Evolutionary conservation across 1,284 basidiomycete species (phyloP), one percentile per base, ranked within the genome.

Genomic region (Austroboletus rostrupii): DNA sequence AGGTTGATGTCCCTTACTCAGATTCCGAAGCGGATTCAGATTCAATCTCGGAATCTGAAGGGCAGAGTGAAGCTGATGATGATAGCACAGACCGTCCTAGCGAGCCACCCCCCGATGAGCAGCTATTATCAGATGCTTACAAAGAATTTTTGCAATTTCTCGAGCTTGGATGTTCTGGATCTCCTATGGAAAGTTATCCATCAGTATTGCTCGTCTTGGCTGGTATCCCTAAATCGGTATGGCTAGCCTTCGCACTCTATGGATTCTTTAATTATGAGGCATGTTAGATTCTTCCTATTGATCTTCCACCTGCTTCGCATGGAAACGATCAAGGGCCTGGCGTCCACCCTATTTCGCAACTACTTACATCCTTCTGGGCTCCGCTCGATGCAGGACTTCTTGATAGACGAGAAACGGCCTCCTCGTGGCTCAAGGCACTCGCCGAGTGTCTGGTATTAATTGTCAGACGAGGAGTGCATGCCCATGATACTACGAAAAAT

Each of bases 311-410:
- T 4, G 53, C 61, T 26, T 45, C 57, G 3, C 42, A 47, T 17
- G 28, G 5, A 10, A 35, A 23, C 7, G 23, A 37, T 29, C 41
- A 21, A 16, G 32, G 9, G 5, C 7, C n/a, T 6, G 13, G 12
- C 12, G 31, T 43, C 12, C 52, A 64, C 23, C 67, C 70, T 17
- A 58, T 80, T 1, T 59, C 64, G 0, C 72, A 76, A n/a, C 68
- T 95, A 31, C 85, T 91, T 61, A 68, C 71, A 1, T 80, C 87
- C 0, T 84, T 95, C 59, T 92, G 90, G 87, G 79, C 81, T 10
- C 87, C 88, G 0, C 67, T 90, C 1, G 81, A 86, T 44, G 80
- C 80, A 13, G 79, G 81, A 17, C 56, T 74, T 75, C 17, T 71
- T 79, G 61, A 66, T 38, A 76, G 79, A 21, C 64, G 72, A 3